A percentile compares a stretch with the other conserved stretches of the same genome.
Conservation (phyloP, 163 green algal species). For the Chlorella variabilis region DNA sequence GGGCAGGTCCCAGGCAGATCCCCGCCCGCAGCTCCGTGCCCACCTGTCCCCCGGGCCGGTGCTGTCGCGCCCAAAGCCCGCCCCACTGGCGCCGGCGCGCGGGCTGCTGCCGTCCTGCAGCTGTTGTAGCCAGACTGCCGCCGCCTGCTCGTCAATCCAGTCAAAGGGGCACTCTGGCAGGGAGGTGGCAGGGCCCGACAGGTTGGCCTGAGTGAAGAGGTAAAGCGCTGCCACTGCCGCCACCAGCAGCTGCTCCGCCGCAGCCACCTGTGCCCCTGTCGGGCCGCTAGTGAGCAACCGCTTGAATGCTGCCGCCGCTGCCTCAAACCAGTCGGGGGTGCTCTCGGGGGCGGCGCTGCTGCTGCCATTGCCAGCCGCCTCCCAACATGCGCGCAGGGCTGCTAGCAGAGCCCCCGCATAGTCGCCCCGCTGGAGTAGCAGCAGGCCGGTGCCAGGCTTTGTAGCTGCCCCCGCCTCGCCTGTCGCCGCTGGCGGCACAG, state of each 20-base stretch:
- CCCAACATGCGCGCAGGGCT: conserved; percentile 4
- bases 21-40: too few species aligned
- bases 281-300: conserved; percentile 4
- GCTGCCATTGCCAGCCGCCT: neutral
- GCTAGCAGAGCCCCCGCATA: conserved; percentile 10
- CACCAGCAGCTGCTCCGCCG: conserved; percentile 16
- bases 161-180: conserved; percentile 37
- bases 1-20: too few species aligned
- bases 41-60: conserved; percentile 12
- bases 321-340: conserved; percentile 45
- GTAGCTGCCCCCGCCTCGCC: neutral
- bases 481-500: neutral
- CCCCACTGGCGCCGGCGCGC: neutral
- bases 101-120: neutral
- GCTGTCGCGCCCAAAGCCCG: conserved; percentile 14
- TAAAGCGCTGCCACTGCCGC: conserved; percentile 52
- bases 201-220: conserved; percentile 68
- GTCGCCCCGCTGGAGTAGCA: conserved; percentile 14
- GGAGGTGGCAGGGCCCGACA: conserved; percentile 56
- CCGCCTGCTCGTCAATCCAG: conserved; percentile 9
- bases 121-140: neutral
- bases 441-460: too few species aligned
- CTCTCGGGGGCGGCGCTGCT: conserved; percentile 21
- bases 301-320: neutral
- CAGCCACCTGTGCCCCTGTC: neutral